These are phyloP conservation scores for Heliamphora exappendiculata DNA, from an alignment of 148 eudicot genomes.

Conservation along the genomic window DNA sequence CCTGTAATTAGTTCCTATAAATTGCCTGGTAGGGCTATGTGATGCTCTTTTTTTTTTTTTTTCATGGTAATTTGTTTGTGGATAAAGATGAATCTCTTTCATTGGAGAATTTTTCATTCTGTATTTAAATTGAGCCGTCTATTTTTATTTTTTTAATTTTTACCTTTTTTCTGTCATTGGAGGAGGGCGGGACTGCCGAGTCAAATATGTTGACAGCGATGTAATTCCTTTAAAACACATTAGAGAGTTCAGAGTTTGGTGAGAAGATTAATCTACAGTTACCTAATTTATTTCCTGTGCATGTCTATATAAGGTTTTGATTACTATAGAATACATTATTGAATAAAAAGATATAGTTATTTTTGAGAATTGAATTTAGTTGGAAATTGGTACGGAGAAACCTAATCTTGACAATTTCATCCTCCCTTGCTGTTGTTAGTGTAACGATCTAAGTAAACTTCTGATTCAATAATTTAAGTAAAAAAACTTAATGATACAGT, in stretches of 20 bases:
- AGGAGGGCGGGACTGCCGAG: not conserved
- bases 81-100: not conserved
- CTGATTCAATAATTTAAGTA: too few relatives aligned
- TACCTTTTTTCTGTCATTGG: not conserved
- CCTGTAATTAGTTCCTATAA: constrained; percentile 9
- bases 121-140: not conserved
- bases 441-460: too few relatives aligned
- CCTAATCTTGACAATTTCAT: not conserved
- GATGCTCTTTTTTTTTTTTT: not conserved
- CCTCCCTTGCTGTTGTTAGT: too few relatives aligned
- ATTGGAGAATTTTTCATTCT: not conserved
- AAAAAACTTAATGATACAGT: too few relatives aligned
- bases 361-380: not conserved
- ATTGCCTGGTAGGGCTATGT: not conserved
- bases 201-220: not conserved
- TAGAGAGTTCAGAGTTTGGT: not conserved
- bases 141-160: not conserved
- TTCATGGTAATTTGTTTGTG: not conserved
- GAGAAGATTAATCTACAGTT: not conserved
- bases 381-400: not conserved
- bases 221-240: not conserved
- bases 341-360: too few relatives aligned
- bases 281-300: not conserved
- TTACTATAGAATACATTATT: too few relatives aligned
- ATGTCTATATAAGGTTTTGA: not conserved